These are phyloP conservation scores for Phlebopus sp. DNA, from an alignment of 1,284 basidiomycete species.

Conservation along the genomic window DNA sequence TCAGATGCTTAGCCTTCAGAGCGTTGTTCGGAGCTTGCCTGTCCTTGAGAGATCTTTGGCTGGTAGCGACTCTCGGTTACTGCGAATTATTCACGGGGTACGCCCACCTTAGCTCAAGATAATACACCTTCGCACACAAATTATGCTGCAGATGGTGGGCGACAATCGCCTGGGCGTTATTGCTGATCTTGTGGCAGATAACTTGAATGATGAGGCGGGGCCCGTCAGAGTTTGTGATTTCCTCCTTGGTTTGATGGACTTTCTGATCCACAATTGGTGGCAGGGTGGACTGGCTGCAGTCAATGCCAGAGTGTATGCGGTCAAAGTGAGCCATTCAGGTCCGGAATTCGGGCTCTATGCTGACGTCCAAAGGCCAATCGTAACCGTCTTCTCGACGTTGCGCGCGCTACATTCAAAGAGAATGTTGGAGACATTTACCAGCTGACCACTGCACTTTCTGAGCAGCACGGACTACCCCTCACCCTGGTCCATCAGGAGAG, in stretches of 20 bases:
- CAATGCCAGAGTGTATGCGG: constrained; percentile 81
- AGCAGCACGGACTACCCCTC: constrained; percentile 62
- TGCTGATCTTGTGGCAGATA: constrained; percentile 52
- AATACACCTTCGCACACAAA: neutral
- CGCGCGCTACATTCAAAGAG: constrained; percentile 88
- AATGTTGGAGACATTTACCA: constrained; percentile 83
- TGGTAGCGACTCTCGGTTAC: constrained; percentile 56
- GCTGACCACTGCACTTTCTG: constrained; percentile 55
- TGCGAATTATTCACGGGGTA: constrained; percentile 63
- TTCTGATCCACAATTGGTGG: neutral
- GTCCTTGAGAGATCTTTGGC: constrained; percentile 58
- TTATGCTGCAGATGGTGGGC: constrained; percentile 55
- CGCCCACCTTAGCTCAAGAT: neutral
- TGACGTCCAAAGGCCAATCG: constrained; percentile 55
- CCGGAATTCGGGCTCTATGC: neutral
- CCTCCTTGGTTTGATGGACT: neutral
- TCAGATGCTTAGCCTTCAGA: constrained; percentile 75
- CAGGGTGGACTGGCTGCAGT: constrained; percentile 68
- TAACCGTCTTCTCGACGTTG: constrained; percentile 86
- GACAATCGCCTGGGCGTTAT: constrained; percentile 69
- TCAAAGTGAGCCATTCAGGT: constrained; percentile 48
- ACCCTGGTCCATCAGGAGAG: constrained; percentile 66
- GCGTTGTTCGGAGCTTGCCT: constrained; percentile 64
- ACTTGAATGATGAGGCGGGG: constrained; percentile 70
- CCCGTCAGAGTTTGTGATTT: constrained; percentile 49